Percentiles rank a stretch among this genome's conserved stretches.
Evolutionary conservation across 1,284 basidiomycete species (phyloP).

Genomic region (Veloporphyrellus conicus): DNA sequence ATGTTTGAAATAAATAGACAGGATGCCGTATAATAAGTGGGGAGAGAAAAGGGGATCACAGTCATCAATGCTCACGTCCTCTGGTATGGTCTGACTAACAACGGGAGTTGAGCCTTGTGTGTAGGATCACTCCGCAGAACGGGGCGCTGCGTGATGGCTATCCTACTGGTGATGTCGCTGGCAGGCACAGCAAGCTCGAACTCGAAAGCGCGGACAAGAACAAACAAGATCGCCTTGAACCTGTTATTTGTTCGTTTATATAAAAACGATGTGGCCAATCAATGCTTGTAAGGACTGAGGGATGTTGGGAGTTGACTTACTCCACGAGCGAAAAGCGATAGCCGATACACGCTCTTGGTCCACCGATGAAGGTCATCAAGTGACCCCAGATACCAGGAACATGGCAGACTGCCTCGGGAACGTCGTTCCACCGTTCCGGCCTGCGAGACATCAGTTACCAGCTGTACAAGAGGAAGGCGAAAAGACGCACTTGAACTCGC

Average conservation of each 20-base stretch:
- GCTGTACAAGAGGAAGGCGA: background rate
- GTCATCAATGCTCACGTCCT: no score
- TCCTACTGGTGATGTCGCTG: constrained; percentile 37
- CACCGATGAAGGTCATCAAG: constrained; percentile 57
- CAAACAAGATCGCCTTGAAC: constrained; percentile 51
- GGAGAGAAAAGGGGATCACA: no score
- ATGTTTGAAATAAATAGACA: no score
- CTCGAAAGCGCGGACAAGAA: constrained; percentile 49
- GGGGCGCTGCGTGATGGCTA: constrained; percentile 39
- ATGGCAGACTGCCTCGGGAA: constrained; percentile 40
- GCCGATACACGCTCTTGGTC: constrained; percentile 61
- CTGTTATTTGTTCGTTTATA: background rate
- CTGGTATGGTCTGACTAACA: constrained; percentile 6
- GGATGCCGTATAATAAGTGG: no score
- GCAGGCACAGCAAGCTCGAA: constrained; percentile 47
- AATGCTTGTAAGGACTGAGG: background rate
- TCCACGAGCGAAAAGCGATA: constrained; percentile 69
- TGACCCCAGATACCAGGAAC: constrained; percentile 61
- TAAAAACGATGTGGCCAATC: background rate
- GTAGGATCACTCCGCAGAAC: constrained; percentile 23
- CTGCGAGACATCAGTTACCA: constrained; percentile 18
- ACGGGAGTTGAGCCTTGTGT: constrained; percentile 7
- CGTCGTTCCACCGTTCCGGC: constrained; percentile 56
- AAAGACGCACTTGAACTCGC: constrained; percentile 24
- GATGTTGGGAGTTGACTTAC: constrained; percentile 31